Evolutionary conservation across 176 grass and related monocot species (phyloP).

Genomic region (Sorghum bicolor): Sorghum_bicolor_NCBIv3 NC_012872.2:73962501-73963000

Average conservation of each 20-base stretch:
- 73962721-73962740: neutral
- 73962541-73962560: neutral
- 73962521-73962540: neutral
- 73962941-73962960: neutral
- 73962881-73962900: neutral
- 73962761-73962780: constrained; percentile 3
- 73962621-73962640: neutral
- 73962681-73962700: neutral
- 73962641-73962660: too few relatives aligned
- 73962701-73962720: neutral
- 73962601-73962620: neutral
- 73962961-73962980: neutral
- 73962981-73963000: neutral
- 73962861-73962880: constrained; percentile 6
- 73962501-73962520: neutral
- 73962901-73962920: constrained; percentile 3
- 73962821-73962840: neutral
- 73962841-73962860: neutral
- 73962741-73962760: constrained; percentile 5
- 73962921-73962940: neutral
- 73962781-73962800: neutral
- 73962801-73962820: neutral
- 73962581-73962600: neutral
- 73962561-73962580: neutral
- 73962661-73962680: neutral